Evolutionary conservation across 306 rosid species (phyloP), one percentile per base, ranked within the genome.

Genomic region (Castanea mollissima): DNA sequence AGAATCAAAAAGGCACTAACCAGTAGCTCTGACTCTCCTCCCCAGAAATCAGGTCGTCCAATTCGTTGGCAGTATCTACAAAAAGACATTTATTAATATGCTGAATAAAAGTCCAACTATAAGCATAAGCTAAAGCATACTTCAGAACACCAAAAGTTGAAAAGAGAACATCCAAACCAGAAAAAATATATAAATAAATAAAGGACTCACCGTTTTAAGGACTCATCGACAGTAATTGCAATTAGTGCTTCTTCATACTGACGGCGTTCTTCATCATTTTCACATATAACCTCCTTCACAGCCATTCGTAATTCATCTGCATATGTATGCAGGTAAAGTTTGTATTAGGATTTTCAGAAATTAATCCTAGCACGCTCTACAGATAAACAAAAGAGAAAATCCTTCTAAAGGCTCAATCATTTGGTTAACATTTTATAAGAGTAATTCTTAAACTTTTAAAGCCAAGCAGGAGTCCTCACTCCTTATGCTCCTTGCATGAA

Each of bases 11-110:
- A 79, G 79, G 52, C 65, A 89, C 90, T 87, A 34, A 95, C 99
- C 98, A 95, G 83, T 52, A 93, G 87, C 87, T 91, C 99, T 1
- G 98, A 92, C 80, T 95, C 99, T 82, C 99, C 98, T 80, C 98
- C 98, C 99, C 98, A 95, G 89, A 95, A 95, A 85, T 95, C 93
- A 55, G 96, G 91, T 69, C 85, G 83, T 46, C 8, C 85, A 83
- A 95, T 90, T 77, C 98, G 90, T 76, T 89, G 92, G 89, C 99
- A 95, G 87, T 92, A 95, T 74, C 97, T 95, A 81, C 62, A 81
- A 41, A 82, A 78, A 70, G 23, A 76, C 59, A 80, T 19, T 75
- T 54, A 60, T 71, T 69, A 75, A 81, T 52, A 70, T 38, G 55
- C 69, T 38, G 69, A 67, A 71, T 58, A 34, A 64, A 31, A n/a